These are phyloP conservation scores for Globisporangium acanthophoron DNA, from an alignment of 352 stramenopile genomes.

Conservation along the genomic window DNA sequence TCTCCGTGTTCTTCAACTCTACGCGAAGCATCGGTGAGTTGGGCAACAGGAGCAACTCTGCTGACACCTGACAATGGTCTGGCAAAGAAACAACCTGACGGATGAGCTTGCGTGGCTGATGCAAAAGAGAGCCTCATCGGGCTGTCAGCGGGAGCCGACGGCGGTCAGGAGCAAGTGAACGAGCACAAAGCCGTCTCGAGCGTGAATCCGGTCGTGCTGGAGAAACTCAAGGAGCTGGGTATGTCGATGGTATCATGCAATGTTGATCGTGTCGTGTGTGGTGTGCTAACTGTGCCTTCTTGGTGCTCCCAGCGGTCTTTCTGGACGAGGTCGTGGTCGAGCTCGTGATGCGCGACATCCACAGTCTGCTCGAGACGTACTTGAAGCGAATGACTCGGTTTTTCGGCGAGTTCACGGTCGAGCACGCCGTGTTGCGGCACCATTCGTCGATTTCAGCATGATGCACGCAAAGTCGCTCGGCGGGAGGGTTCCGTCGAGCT, in stretches of 20 bases:
- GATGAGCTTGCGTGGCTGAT: neutral
- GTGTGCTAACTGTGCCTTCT: neutral
- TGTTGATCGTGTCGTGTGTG: neutral
- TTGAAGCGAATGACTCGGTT: slow-evolving; percentile 44
- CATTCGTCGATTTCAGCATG: slow-evolving; percentile 20
- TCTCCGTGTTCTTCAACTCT: slow-evolving; percentile 72
- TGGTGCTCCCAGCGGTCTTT: slow-evolving; percentile 42
- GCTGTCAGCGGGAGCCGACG: slow-evolving; percentile 43
- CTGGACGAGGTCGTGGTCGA: slow-evolving; percentile 78
- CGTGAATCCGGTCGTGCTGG: slow-evolving; percentile 24
- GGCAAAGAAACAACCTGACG: neutral
- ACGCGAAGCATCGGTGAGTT: slow-evolving; percentile 54
- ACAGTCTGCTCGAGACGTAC: slow-evolving; percentile 61
- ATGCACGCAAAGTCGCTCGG: slow-evolving; percentile 5
- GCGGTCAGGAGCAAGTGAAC: slow-evolving; percentile 50
- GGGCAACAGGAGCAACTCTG: too few relatives aligned
- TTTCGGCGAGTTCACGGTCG: slow-evolving; percentile 60
- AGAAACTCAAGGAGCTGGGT: slow-evolving; percentile 57
- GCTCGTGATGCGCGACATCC: slow-evolving; percentile 70
- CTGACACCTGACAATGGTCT: neutral
- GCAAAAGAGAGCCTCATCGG: slow-evolving; percentile 52
- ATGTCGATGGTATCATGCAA: neutral
- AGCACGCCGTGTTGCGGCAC: slow-evolving; percentile 36
- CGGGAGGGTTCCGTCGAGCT: too few relatives aligned
- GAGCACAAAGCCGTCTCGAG: slow-evolving; percentile 19